These are phyloP conservation scores for Ogataea degrootiae DNA, from an alignment of 805 yeast genomes.

Conservation along the genomic window DNA sequence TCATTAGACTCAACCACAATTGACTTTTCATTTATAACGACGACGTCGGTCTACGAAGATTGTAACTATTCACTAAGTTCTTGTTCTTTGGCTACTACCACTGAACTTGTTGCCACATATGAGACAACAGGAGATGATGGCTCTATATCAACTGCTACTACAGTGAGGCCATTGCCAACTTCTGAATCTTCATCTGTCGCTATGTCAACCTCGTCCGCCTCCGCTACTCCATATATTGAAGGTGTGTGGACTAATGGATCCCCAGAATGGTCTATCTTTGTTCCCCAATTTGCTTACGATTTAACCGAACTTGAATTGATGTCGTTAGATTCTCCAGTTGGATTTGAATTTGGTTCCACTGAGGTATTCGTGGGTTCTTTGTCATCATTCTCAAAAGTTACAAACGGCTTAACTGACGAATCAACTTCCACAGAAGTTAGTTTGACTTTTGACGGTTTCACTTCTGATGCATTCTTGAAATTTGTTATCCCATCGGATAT, in stretches of 20 bases:
- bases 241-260: slow-evolving; percentile 6
- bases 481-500: slow-evolving; percentile 4
- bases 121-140: slow-evolving; percentile 16
- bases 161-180: slow-evolving; percentile 3
- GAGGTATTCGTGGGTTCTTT: slow-evolving; percentile 1
- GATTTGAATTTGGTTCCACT: slow-evolving; percentile 1
- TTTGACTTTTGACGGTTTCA: slow-evolving; percentile 7
- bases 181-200: slow-evolving; percentile 2
- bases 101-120: slow-evolving; percentile 23
- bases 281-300: slow-evolving; percentile 10
- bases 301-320: slow-evolving; percentile 1
- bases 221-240: slow-evolving; percentile 8
- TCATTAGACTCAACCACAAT: slow-evolving; percentile 9
- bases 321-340: slow-evolving; percentile 2
- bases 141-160: slow-evolving; percentile 9
- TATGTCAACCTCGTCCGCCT: slow-evolving; percentile 2
- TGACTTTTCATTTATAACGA: slow-evolving; percentile 13
- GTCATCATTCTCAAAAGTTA: neutral
- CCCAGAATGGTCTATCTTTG: slow-evolving; percentile 14
- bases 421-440: neutral
- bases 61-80: slow-evolving; percentile 15
- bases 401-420: slow-evolving; percentile 6
- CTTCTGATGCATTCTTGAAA: slow-evolving; percentile 12
- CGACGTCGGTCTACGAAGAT: slow-evolving; percentile 17
- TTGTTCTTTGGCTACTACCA: slow-evolving; percentile 21